These are phyloP conservation scores for Purpureocillium lavendulum DNA, from an alignment of 2,329 filamentous ascomycete species.

Conservation along the genomic window DNA sequence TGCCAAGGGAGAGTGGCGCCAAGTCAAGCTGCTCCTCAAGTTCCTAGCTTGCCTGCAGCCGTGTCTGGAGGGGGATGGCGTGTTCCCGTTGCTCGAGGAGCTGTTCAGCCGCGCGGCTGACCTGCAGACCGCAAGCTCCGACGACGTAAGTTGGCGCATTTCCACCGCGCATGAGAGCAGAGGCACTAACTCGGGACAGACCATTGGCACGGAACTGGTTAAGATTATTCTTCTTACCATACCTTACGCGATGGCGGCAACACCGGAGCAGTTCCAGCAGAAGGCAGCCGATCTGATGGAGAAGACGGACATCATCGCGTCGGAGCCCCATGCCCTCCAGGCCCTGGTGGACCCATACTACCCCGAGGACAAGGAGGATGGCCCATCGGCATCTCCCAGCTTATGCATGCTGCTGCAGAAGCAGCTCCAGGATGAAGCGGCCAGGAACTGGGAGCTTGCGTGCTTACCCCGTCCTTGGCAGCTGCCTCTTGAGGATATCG, in stretches of 20 bases:
- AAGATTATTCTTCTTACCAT: slow-evolving; percentile 95
- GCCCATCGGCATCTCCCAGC: slow-evolving; percentile 55
- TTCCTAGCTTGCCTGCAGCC: slow-evolving; percentile 82
- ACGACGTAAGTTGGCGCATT: slow-evolving; percentile 59
- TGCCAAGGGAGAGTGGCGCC: slow-evolving; percentile 71
- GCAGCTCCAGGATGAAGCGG: slow-evolving; percentile 72
- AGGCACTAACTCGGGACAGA: slow-evolving; percentile 27
- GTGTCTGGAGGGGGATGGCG: slow-evolving; percentile 71
- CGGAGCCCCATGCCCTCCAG: slow-evolving; percentile 78
- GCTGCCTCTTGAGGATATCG: slow-evolving; percentile 51
- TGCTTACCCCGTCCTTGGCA: slow-evolving; percentile 62
- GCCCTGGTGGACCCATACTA: slow-evolving; percentile 80
- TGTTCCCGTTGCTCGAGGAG: slow-evolving; percentile 79
- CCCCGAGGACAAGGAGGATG: slow-evolving; percentile 52
- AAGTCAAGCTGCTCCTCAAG: slow-evolving; percentile 83
- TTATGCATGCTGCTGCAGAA: slow-evolving; percentile 75
- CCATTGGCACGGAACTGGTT: slow-evolving; percentile 75
- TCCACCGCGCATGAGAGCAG: neutral
- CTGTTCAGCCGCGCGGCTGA: slow-evolving; percentile 89
- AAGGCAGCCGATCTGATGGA: slow-evolving; percentile 75
- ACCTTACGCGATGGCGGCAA: slow-evolving; percentile 76
- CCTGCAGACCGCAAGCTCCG: slow-evolving; percentile 83
- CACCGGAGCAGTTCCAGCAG: slow-evolving; percentile 60
- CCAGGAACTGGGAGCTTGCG: slow-evolving; percentile 64
- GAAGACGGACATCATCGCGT: slow-evolving; percentile 91